These are phyloP conservation scores for Ramicandelaber brevisporus DNA, from an alignment of 192 early-diverging fungal genomes.

Conservation along the genomic window DNA sequence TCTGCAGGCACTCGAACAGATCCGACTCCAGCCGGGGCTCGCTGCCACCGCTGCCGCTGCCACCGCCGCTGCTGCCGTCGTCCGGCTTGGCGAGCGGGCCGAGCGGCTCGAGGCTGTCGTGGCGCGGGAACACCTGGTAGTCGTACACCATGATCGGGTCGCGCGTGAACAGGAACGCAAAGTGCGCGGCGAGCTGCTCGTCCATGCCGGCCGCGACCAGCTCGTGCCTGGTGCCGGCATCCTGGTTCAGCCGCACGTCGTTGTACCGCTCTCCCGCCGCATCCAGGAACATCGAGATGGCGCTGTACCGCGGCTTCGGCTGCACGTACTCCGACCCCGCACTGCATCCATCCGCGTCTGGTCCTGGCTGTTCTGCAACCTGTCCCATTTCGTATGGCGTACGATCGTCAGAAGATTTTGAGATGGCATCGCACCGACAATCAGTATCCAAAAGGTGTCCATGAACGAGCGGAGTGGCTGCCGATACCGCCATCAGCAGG, in stretches of 20 bases:
- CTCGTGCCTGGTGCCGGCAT: too few relatives aligned
- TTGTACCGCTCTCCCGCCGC: constrained; percentile 25
- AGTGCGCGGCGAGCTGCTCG: constrained; percentile 42
- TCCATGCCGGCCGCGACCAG: constrained; percentile 30
- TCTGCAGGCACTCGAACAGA: constrained; percentile 34
- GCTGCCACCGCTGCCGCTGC: constrained; percentile 4
- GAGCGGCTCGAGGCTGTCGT: too few relatives aligned
- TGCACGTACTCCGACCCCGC: neutral
- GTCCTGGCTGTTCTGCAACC: too few relatives aligned
- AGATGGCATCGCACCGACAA: constrained; percentile 69
- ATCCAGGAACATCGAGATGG: constrained; percentile 55
- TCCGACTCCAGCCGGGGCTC: constrained; percentile 17
- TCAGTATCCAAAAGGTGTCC: constrained; percentile 67
- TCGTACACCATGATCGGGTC: constrained; percentile 54
- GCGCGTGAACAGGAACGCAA: constrained; percentile 66
- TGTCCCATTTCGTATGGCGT: constrained; percentile 35
- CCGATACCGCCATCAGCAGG: constrained; percentile 46
- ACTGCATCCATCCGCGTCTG: too few relatives aligned
- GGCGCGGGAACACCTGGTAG: constrained; percentile 28
- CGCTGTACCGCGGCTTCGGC: constrained; percentile 59
- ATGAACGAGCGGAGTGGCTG: constrained; percentile 51
- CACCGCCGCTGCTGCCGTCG: constrained; percentile 40
- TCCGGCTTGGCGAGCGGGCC: constrained; percentile 74
- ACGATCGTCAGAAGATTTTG: constrained; percentile 55
- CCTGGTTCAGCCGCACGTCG: constrained; percentile 30